Conservation (phyloP, 257 asterid genomes). For the Solanum corneliomulleri region DNA sequence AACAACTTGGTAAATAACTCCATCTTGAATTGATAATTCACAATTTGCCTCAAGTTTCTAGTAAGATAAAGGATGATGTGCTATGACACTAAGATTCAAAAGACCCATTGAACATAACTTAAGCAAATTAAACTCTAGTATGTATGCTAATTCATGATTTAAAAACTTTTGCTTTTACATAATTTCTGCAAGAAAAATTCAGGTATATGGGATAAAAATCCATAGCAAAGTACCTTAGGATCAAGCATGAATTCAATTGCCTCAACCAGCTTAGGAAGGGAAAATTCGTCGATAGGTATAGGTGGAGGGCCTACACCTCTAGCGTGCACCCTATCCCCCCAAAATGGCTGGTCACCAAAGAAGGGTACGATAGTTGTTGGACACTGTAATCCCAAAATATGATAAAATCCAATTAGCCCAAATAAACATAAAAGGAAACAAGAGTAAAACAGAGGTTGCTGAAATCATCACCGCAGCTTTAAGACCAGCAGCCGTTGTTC, state of each 20-base stretch:
- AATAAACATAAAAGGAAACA: neutral
- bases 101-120: neutral
- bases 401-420: neutral
- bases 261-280: constrained; percentile 52
- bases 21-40: neutral
- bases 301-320: constrained; percentile 87
- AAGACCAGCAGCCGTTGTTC: constrained; percentile 98
- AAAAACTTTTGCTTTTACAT: neutral
- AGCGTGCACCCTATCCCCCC: constrained; percentile 92
- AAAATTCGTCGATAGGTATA: constrained; percentile 77
- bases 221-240: constrained; percentile 43
- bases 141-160: neutral
- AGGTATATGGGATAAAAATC: neutral
- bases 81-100: neutral
- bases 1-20: neutral
- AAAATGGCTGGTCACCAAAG: constrained; percentile 95
- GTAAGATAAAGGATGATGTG: neutral
- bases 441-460: neutral
- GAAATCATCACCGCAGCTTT: constrained; percentile 67
- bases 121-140: neutral
- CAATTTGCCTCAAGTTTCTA: neutral
- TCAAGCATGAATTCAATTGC: constrained; percentile 75
- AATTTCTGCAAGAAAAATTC: neutral
- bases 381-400: constrained; percentile 40
- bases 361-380: constrained; percentile 85